Evolutionary conservation across 805 yeast species (phyloP), one percentile per base, ranked within the genome.

Genomic region (Priceomyces haplophilus): DNA sequence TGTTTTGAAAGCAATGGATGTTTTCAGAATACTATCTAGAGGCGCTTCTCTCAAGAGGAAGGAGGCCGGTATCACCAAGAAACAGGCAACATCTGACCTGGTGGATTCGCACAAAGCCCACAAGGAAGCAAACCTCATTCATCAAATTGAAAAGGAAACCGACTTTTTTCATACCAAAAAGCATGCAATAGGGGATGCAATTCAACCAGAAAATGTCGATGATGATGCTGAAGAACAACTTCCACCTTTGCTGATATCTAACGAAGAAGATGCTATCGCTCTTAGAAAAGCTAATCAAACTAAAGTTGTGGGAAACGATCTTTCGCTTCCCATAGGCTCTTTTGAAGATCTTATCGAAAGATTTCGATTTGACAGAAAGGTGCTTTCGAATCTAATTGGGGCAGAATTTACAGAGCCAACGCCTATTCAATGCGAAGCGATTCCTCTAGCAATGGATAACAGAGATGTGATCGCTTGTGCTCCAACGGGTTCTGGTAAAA

Each of bases 401-500:
- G 77, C 83, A 36, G 85, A 81, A 40, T 90, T 90, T 56, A 76
- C 81, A 1, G 86, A 82, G 48, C 98, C 99, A 4, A 91, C 99
- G 0, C 83, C 97, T 3, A 87, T 93, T 53, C 99, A 93, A 65
- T 78, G 88, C 47, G 97, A 93, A 62, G 80, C 89, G 1, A 82
- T 93, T 33, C 97, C 99, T 2, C 69, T 80, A 7, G 65, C 87
- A 11, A 65, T 88, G 41, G 73, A 78, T 41, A 75, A 72, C 21
- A 77, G 95, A 45, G 97, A 91, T 58, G 60, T 93, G 25, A 71
- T 93, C 34, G 95, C 96, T 1, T 88, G 97, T 73, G 97, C 98
- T 0, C 98, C 98, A 37, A 93, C 99, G 1, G 99, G 99, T 53
- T 88, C 97, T 3, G 99, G 99, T 72, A 93, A 93, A 61, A 93